These are phyloP conservation scores for Linaria vulgaris DNA, from an alignment of 257 asterid species.

Conservation along the genomic window DNA sequence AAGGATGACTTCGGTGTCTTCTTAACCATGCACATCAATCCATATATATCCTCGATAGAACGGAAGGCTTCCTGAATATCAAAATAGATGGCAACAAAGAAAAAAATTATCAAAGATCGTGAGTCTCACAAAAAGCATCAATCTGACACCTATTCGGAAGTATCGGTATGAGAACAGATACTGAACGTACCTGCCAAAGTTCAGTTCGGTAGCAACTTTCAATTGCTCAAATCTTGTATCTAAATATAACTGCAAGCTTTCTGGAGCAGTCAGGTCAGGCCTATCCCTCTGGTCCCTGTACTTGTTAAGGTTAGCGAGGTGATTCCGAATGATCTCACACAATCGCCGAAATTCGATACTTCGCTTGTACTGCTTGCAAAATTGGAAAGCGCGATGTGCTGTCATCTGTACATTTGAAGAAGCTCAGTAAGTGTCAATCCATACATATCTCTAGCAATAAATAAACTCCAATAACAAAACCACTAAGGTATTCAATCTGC, in stretches of 20 bases:
- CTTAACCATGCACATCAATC: slow-evolving; percentile 82
- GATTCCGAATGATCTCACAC: slow-evolving; percentile 89
- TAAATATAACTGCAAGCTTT: slow-evolving; percentile 82
- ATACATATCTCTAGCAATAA: background rate
- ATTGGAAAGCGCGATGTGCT: slow-evolving; percentile 94
- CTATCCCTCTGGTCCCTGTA: slow-evolving; percentile 92
- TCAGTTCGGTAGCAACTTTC: slow-evolving; percentile 87
- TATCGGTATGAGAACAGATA: slow-evolving; percentile 5
- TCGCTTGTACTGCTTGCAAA: slow-evolving; percentile 93
- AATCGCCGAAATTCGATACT: slow-evolving; percentile 85
- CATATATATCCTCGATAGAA: slow-evolving; percentile 84
- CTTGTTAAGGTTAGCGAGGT: slow-evolving; percentile 87
- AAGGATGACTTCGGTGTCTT: slow-evolving; percentile 79
- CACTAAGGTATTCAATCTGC: background rate
- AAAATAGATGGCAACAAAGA: slow-evolving; percentile 7
- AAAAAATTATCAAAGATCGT: slow-evolving; percentile 1
- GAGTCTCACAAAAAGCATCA: background rate
- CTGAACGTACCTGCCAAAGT: slow-evolving; percentile 83
- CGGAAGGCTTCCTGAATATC: slow-evolving; percentile 84
- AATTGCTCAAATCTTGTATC: slow-evolving; percentile 94
- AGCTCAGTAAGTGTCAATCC: slow-evolving; percentile 10
- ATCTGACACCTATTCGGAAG: background rate
- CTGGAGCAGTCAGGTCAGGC: slow-evolving; percentile 87
- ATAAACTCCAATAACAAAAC: background rate
- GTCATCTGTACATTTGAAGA: slow-evolving; percentile 64